Evolutionary conservation across 1,139 yeast species (phyloP), one percentile per base, ranked within the genome.

Genomic region (Suhomyces choctaworum): DNA sequence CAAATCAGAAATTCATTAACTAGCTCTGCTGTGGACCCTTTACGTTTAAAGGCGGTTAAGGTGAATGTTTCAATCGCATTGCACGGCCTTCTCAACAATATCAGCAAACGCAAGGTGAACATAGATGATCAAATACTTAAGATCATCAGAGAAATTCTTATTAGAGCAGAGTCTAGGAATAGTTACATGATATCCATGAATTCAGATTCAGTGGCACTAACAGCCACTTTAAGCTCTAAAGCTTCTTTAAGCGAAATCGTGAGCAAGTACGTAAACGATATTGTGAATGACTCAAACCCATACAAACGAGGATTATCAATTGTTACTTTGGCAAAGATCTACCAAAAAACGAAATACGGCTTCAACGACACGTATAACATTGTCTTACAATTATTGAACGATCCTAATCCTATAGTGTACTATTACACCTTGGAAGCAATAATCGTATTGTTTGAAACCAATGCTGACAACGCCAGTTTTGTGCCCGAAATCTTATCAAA

Each of bases 321-420:
- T 2, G 58, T 83, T 26, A 62, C 83, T 0, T 62, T 89, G 37
- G 78, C 90, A 0, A 66, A 76, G 24, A 75, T 87, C 23, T 77
- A 78, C 45, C 70, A 73, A n/a, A 44, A 50, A 29, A 52, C 65
- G 2, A 61, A 58, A 14, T 24, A 46, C 19, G 71, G 70, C 1
- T 64, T 64, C 32, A 48, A 44, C 19, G 70, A 65, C 17, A 73
- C 83, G 9, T 67, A 73, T 40, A 80, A 80, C 25, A 78, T 87
- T 4, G 55, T 82, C 7, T 58, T 71, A 12, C 82, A 86, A 15
- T 65, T 90, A 29, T 61, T 84, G 3, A 65, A 65, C 24, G 97
- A 90, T 58, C 94, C 96, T 0, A 92, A 90, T 52, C 96, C 96
- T 0, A 64, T 78, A 3, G 89, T 92, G 10, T 89, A 86, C 52